These are phyloP conservation scores for Pseudogymnoascus verrucosus DNA, from an alignment of 2,329 filamentous ascomycete species.

Conservation along the genomic window DNA sequence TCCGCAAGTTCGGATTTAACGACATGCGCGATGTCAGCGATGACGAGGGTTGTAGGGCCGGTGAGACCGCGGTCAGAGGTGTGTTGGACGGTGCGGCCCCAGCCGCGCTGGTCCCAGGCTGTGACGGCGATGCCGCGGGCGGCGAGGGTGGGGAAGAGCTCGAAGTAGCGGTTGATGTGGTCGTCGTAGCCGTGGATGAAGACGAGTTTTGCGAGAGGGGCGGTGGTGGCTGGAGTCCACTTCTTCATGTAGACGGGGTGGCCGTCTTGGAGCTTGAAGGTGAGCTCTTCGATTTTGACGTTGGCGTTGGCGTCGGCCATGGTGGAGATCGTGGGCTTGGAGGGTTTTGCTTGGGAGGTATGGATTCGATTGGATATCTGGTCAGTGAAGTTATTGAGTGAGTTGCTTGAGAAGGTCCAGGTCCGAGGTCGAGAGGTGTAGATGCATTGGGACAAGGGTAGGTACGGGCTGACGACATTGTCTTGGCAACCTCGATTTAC, in stretches of 20 bases:
- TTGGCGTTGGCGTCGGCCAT: neutral
- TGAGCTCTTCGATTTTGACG: conserved; percentile 3
- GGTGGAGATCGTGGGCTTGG: neutral
- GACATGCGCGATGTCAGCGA: conserved; percentile 73
- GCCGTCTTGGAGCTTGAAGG: neutral
- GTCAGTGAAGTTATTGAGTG: neutral
- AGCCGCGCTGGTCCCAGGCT: conserved; percentile 80
- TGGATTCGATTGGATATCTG: neutral
- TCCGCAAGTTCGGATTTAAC: conserved; percentile 47
- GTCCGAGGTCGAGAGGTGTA: neutral
- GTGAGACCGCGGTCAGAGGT: conserved; percentile 60
- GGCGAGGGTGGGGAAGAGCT: conserved; percentile 64
- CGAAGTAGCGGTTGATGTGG: conserved; percentile 69
- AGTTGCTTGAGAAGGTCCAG: neutral
- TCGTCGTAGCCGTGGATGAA: conserved; percentile 90
- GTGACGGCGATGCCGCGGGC: conserved; percentile 65
- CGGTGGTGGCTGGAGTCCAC: neutral
- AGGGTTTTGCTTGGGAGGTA: neutral
- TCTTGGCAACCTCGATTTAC: neutral
- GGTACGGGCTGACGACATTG: neutral
- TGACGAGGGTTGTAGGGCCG: conserved; percentile 63
- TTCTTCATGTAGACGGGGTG: conserved; percentile 7
- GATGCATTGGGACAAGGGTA: neutral
- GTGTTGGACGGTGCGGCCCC: conserved; percentile 64
- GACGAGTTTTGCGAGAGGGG: conserved; percentile 59